phyloP scores from a whole-genome alignment of 2,329 filamentous ascomycete genomes.

The Paramyrothecium sp. region DNA sequence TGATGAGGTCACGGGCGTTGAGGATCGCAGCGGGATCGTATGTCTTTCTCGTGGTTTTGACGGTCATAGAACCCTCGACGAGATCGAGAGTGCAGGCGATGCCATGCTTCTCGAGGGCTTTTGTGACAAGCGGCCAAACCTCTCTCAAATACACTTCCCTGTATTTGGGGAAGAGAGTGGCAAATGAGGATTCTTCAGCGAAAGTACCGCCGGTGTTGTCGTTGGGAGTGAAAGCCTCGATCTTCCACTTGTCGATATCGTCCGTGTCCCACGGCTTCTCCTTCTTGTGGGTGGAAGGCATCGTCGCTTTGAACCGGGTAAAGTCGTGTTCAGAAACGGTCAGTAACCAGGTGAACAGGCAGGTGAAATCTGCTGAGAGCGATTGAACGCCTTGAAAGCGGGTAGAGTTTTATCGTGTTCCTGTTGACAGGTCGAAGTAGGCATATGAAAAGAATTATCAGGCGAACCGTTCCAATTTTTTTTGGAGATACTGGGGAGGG shows the following conservation, averaged over 20 bases:
- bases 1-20: constrained; percentile 92
- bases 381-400: background rate
- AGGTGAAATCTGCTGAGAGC: background rate
- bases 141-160: constrained; percentile 91
- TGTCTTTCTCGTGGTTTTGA: constrained; percentile 90
- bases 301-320: constrained; percentile 26
- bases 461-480: constrained; percentile 13
- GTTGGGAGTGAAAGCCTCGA: constrained; percentile 79
- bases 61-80: constrained; percentile 94
- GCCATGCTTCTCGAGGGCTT: constrained; percentile 79
- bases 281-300: constrained; percentile 87
- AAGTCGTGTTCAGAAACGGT: background rate
- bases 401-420: background rate
- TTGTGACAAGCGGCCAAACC: constrained; percentile 88
- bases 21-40: constrained; percentile 91
- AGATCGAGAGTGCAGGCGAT: constrained; percentile 92
- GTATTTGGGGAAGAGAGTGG: constrained; percentile 89
- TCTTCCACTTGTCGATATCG: constrained; percentile 96
- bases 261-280: constrained; percentile 96
- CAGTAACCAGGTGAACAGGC: background rate
- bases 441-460: background rate
- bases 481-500: constrained; percentile 15
- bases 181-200: constrained; percentile 88
- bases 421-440: too few relatives aligned
- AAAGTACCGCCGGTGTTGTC: constrained; percentile 87